These are phyloP conservation scores for Bruguiera gymnorhiza DNA, from an alignment of 345 rosid species.

Conservation along the genomic window DNA sequence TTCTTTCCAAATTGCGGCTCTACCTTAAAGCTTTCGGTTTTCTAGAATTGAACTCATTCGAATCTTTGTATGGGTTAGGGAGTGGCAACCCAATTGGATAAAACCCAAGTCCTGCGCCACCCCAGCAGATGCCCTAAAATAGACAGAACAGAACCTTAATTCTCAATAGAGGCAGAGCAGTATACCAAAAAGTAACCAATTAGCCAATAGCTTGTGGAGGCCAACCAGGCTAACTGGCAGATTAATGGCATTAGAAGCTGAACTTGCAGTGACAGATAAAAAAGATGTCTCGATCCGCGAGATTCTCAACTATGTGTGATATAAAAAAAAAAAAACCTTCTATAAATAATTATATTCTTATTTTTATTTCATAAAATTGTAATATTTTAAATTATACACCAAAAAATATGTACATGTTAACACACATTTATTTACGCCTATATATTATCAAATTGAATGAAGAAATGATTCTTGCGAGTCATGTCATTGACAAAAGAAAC, in stretches of 20 bases:
- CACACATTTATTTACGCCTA: too few relatives aligned
- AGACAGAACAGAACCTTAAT: background rate
- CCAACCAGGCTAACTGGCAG: too few relatives aligned
- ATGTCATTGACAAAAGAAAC: background rate
- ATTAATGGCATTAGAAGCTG: too few relatives aligned
- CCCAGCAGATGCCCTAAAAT: conserved; percentile 16
- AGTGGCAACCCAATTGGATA: background rate
- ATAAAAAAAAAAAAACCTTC: too few relatives aligned
- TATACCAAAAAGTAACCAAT: background rate
- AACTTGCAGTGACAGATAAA: too few relatives aligned
- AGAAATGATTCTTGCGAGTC: background rate
- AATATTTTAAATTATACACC: too few relatives aligned
- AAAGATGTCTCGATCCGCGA: too few relatives aligned
- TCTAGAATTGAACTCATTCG: background rate
- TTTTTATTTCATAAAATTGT: too few relatives aligned
- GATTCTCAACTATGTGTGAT: too few relatives aligned
- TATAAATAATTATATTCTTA: too few relatives aligned
- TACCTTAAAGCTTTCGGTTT: background rate
- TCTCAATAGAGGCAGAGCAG: background rate
- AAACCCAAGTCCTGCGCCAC: conserved; percentile 20
- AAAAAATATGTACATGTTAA: too few relatives aligned
- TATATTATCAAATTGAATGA: background rate
- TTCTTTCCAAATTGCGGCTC: background rate
- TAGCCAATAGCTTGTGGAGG: too few relatives aligned
- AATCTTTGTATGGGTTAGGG: background rate